phyloP scores from a whole-genome alignment of 306 rosid genomes.

The Pterocarpus macrocarpus region DNA sequence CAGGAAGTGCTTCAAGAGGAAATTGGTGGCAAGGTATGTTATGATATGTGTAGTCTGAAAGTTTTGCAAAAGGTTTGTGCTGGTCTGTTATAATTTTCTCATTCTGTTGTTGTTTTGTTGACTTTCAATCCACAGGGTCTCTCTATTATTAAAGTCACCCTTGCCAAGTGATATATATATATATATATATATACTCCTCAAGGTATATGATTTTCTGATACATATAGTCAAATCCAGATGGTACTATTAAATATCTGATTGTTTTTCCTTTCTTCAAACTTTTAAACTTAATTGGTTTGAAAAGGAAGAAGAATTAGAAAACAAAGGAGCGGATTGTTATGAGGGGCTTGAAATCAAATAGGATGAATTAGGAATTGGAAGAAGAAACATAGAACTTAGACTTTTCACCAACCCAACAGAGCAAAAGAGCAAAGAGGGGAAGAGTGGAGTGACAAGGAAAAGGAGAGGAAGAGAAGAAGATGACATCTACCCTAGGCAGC shows the following conservation, averaged over 20 bases:
- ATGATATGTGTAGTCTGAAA: slow-evolving; percentile 13
- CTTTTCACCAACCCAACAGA: too few relatives aligned
- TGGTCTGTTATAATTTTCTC: slow-evolving; percentile 29
- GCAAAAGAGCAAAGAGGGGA: too few relatives aligned
- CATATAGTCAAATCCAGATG: background rate
- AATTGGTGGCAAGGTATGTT: slow-evolving; percentile 91
- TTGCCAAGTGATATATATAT: slow-evolving; percentile 22
- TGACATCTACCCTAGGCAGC: too few relatives aligned
- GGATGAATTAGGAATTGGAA: too few relatives aligned
- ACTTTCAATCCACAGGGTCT: slow-evolving; percentile 63
- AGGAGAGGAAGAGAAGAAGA: background rate
- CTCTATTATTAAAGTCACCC: slow-evolving; percentile 70
- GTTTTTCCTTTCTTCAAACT: background rate
- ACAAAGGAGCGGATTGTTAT: background rate
- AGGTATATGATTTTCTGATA: slow-evolving; percentile 57
- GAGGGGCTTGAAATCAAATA: background rate
- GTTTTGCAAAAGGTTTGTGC: slow-evolving; percentile 19
- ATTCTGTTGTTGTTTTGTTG: slow-evolving; percentile 35
- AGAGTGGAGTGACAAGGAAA: background rate
- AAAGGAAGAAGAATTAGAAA: slow-evolving; percentile 17
- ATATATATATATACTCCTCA: slow-evolving; percentile 38
- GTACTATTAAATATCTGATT: background rate
- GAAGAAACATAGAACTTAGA: too few relatives aligned
- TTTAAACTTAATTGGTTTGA: background rate
- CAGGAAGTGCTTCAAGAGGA: slow-evolving; percentile 79